Base-by-base conservation (phyloP, 306 rosid genomes). In the Arachis hypogaea region DNA sequence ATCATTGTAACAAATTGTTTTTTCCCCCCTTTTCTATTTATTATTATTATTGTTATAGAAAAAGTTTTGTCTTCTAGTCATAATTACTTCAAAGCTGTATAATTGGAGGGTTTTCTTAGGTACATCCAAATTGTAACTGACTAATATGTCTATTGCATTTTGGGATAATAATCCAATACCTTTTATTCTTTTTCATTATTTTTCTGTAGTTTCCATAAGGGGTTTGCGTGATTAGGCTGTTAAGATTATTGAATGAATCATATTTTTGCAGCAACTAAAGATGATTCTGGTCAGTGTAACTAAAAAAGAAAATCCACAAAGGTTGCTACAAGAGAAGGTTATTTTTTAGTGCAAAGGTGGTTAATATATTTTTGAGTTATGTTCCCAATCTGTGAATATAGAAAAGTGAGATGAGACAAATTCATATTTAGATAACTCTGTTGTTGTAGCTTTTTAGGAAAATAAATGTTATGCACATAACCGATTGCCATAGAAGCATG, bases 1-100 rank as follows among this genome's bases (percentile, higher is more conserved):
- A 85, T 83, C 83, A 89, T 79, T 86, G 85, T 80, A 86, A 82
- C 82, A 82, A 86, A 75, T 44, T 81, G 74, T 73, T 79, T 73
- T 63, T 71, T 73, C 11, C 55, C 67, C 73, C n/a, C 55, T 69
- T 65, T 86, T 54, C 58, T 73, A 43, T 60, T 62, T 73, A 49
- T 38, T 70, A 63, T 81, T 59, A 55, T 50, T 64, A 38, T 63
- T 76, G 59, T 52, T 36, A 44, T 74, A 55, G 8, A 77, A 59
- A 56, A 59, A 72, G 76, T 83, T 84, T 79, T 81, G 68, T 71
- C 72, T 54, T 67, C 42, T 46, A 77, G 84, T 79, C 56, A 80
- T 78, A 78, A 82, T 60, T 70, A 68, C 83, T 69, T 59, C 78
- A 52, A 71, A 66, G 78, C 77, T 81, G 76, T 82, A 77, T 81